These are phyloP conservation scores for Begonia loranthoides DNA, from an alignment of 306 rosid species.

Conservation along the genomic window DNA sequence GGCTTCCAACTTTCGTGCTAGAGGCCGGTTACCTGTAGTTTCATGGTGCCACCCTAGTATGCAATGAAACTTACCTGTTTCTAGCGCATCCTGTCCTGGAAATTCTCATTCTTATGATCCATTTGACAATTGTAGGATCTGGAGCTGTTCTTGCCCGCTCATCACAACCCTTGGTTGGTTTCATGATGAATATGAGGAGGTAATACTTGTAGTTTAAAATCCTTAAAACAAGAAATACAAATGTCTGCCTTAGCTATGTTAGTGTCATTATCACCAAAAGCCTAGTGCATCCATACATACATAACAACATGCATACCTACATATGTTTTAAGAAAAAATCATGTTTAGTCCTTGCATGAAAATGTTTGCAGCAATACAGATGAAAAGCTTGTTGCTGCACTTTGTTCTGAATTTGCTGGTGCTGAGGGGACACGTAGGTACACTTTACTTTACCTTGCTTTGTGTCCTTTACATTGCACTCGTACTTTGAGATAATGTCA, in stretches of 20 bases:
- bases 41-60: slow-evolving; percentile 91
- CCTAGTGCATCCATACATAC: neutral
- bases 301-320: too few species aligned
- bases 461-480: too few species aligned
- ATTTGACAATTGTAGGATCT: slow-evolving; percentile 32
- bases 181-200: slow-evolving; percentile 98
- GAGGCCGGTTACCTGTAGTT: slow-evolving; percentile 81
- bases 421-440: slow-evolving; percentile 44
- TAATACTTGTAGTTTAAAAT: slow-evolving; percentile 22
- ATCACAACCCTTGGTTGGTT: slow-evolving; percentile 93
- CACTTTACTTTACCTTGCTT: slow-evolving; percentile 6
- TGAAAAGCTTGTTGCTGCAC: slow-evolving; percentile 90
- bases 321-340: too few species aligned
- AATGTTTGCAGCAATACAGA: slow-evolving; percentile 54
- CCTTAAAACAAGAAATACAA: neutral
- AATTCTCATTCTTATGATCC: slow-evolving; percentile 9
- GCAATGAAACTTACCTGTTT: slow-evolving; percentile 8
- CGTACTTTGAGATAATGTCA: too few species aligned
- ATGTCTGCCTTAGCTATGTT: neutral
- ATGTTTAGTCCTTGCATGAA: too few species aligned
- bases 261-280: neutral
- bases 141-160: slow-evolving; percentile 99
- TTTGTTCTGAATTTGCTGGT: slow-evolving; percentile 45
- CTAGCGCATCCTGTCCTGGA: slow-evolving; percentile 1
- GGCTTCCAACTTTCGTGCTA: slow-evolving; percentile 81